Evolutionary conservation across 2,329 filamentous ascomycete species (phyloP).

Genomic region (Aureobasidium musti): DNA sequence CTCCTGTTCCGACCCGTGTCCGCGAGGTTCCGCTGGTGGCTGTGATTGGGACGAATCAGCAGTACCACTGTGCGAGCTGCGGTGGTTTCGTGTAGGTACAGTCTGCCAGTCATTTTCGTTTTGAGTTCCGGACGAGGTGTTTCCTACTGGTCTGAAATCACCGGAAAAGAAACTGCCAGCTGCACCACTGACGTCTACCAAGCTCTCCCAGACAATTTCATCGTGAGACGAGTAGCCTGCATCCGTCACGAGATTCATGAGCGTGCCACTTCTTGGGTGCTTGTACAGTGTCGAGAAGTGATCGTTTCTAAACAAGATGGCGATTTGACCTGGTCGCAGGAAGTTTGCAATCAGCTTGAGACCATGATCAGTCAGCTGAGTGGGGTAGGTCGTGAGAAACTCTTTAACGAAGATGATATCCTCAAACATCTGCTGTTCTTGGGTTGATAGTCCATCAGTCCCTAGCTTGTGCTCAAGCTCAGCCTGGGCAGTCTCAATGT

Average conservation of each 20-base stretch:
- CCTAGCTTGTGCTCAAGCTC: constrained; percentile 80
- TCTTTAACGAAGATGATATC: constrained; percentile 82
- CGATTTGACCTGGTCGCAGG: constrained; percentile 74
- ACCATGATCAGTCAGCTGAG: constrained; percentile 82
- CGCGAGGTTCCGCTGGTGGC: constrained; percentile 24
- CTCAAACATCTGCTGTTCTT: constrained; percentile 77
- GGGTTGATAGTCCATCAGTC: constrained; percentile 62
- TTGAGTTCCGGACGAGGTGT: constrained; percentile 43
- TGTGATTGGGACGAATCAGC: constrained; percentile 9
- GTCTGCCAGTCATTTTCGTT: constrained; percentile 57
- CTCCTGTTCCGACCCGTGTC: constrained; percentile 69
- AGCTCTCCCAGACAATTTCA: constrained; percentile 93
- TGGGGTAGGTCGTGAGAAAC: constrained; percentile 77
- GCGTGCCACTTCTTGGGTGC: constrained; percentile 72
- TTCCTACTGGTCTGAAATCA: constrained; percentile 83
- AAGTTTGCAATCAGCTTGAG: constrained; percentile 71
- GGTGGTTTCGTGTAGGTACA: constrained; percentile 47
- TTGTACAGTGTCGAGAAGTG: constrained; percentile 95
- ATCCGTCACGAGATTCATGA: constrained; percentile 88
- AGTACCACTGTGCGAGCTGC: constrained; percentile 22
- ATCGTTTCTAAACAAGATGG: constrained; percentile 94
- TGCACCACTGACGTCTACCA: constrained; percentile 84
- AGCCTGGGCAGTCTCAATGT: constrained; percentile 83
- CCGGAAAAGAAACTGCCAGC: constrained; percentile 83
- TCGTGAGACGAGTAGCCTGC: constrained; percentile 84